Percentiles rank a stretch among this genome's conserved stretches.
Evolutionary conservation across 2,329 filamentous ascomycete species (phyloP).

Genomic region (Botrytis squamosa): DNA sequence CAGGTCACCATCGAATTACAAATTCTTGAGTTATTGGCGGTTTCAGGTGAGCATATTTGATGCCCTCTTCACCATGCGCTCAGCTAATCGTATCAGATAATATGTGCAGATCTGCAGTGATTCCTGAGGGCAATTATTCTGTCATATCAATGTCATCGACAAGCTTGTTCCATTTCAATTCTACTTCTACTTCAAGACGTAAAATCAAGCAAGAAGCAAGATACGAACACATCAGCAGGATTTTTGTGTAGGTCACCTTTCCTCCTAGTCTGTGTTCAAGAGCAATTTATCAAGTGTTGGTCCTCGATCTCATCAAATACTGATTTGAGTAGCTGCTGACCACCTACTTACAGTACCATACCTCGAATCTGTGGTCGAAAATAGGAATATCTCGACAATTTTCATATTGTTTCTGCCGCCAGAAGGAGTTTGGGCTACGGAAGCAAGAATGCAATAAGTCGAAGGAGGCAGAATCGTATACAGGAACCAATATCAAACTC

Average conservation of each 20-base stretch:
- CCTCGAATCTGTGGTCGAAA: not conserved
- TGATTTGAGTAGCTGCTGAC: not conserved
- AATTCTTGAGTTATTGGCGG: not conserved
- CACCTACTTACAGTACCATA: not conserved
- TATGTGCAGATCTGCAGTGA: not conserved
- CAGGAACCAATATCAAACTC: not conserved
- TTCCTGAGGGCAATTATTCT: not conserved
- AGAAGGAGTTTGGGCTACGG: not conserved
- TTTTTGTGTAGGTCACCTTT: not conserved
- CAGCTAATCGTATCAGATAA: not conserved
- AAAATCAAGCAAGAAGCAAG: not conserved
- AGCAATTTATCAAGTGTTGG: not conserved
- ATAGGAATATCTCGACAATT: accelerated
- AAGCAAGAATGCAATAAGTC: not conserved
- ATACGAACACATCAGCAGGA: not conserved
- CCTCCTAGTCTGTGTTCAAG: not conserved
- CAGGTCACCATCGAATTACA: not conserved
- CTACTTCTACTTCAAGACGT: not conserved
- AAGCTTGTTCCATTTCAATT: not conserved
- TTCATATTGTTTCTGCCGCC: not conserved
- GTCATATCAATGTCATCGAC: not conserved
- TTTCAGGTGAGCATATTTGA: not conserved
- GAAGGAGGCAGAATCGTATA: not conserved
- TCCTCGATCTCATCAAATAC: not conserved
- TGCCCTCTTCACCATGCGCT: not conserved